Evolutionary conservation across 2,329 filamentous ascomycete genomes (phyloP).

Genomic region (Periconia macrospinosa): DNA sequence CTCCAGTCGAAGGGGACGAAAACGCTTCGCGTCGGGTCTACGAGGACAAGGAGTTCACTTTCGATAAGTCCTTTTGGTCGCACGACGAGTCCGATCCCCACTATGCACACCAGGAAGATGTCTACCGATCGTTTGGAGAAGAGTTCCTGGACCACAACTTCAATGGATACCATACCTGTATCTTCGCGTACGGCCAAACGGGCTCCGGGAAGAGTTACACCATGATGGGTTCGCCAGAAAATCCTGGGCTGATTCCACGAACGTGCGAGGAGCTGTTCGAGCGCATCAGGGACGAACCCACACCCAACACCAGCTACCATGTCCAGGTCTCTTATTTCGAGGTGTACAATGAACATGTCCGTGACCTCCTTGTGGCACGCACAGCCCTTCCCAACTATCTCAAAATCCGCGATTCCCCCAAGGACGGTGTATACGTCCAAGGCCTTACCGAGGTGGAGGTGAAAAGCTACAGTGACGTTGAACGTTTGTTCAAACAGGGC

Average conservation of each 20-base stretch:
- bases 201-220: conserved; percentile 98
- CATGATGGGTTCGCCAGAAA: conserved; percentile 86
- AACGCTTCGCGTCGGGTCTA: conserved; percentile 70
- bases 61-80: conserved; percentile 99
- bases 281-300: conserved; percentile 82
- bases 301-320: conserved; percentile 92
- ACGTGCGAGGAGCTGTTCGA: conserved; percentile 97
- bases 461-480: conserved; percentile 81
- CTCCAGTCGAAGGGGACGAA: conserved; percentile 63
- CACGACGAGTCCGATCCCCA: conserved; percentile 77
- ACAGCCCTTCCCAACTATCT: conserved; percentile 85
- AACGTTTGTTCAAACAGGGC: conserved; percentile 87
- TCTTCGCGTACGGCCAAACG: conserved; percentile 97
- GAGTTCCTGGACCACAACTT: conserved; percentile 99
- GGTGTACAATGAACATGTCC: conserved; percentile 98
- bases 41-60: conserved; percentile 90
- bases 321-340: conserved; percentile 98
- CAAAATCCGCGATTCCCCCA: conserved; percentile 94
- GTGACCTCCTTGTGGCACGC: conserved; percentile 83
- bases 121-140: conserved; percentile 91
- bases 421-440: conserved; percentile 94
- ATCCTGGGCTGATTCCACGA: conserved; percentile 88
- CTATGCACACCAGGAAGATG: conserved; percentile 89
- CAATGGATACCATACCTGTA: conserved; percentile 98
- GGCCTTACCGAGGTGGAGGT: conserved; percentile 93